Evolutionary conservation across 495 filamentous ascomycete species (phyloP), one percentile per base, ranked within the genome.

Genomic region (Penicillium tannophilum): DNA sequence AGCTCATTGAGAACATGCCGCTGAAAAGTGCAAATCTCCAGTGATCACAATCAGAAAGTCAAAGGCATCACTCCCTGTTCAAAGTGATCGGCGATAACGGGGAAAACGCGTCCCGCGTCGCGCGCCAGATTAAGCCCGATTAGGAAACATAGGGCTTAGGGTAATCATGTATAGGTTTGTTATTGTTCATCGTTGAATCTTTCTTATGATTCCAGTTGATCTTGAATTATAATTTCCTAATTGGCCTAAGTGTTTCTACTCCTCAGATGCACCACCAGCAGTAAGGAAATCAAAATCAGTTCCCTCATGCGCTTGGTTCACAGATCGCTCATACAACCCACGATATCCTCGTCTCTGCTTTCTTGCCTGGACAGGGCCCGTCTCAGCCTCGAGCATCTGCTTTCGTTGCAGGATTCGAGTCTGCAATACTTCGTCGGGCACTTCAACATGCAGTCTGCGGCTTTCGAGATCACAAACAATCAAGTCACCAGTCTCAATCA

Each of bases 211-310:
- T 16, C 2, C 4, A 51, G 9, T 51, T 7, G 7, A 31, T 23
- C 20, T 23, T 31, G 26, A 31, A 33, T 36, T 36, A 36, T 12
- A 36, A 2, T 14, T 14, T 1, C 10, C 14, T 14, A 7, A 7
- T 28, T 7, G 28, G 28, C 10, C 19, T 47, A 16, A 3, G 7
- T 11, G 0, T 3, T 6, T 14, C 24, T 41, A 17, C 11, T 39
- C 11, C 16, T 5, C 14, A n/a, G 39, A 36, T 44, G 46, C 30
- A 58, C 72, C 73, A 11, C 63, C 68, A 23, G 86, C 86, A 2
- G 78, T 79, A 28, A 89, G 65, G 62, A 89, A 89, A 59, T 82
- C 82, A 66, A 89, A 89, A 63, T 89, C 86, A 4, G 76, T 83
- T 1, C 86, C 86, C 8, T 84, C 65, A 63, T 88, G 79, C 3